Conservation (phyloP, 2,329 filamentous ascomycete genomes). For the Rutstroemia sp. region DNA sequence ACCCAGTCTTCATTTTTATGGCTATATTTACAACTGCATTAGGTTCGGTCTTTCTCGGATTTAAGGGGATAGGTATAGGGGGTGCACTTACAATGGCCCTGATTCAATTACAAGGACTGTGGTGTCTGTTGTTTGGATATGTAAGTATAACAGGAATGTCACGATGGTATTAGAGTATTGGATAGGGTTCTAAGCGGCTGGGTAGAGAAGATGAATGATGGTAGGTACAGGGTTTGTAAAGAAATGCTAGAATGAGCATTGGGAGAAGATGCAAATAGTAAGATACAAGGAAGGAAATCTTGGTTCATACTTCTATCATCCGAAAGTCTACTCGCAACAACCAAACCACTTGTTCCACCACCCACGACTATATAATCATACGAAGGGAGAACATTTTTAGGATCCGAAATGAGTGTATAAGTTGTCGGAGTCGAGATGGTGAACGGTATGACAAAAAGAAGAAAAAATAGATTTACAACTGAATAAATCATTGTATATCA, state of each 20-base stretch:
- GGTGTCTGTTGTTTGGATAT: neutral
- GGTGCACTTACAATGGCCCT: neutral
- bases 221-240: too few relatives aligned
- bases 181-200: too few relatives aligned
- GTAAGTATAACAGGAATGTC: neutral
- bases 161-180: too few relatives aligned
- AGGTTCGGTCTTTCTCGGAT: neutral
- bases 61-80: too few relatives aligned
- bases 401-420: too few relatives aligned
- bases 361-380: slow-evolving; percentile 10
- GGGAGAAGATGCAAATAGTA: neutral
- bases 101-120: slow-evolving; percentile 7
- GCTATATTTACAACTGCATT: neutral
- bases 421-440: too few relatives aligned
- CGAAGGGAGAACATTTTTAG: neutral
- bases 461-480: too few relatives aligned
- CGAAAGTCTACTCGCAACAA: slow-evolving; percentile 3
- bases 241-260: too few relatives aligned
- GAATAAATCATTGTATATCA: too few relatives aligned
- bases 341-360: slow-evolving; percentile 6
- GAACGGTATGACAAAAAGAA: too few relatives aligned
- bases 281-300: neutral
- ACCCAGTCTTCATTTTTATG: slow-evolving; percentile 7
- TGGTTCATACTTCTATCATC: neutral
- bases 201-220: too few relatives aligned